Evolutionary conservation across 139 green algal species (phyloP).

Genomic region (Haematococcus lacustris): DNA sequence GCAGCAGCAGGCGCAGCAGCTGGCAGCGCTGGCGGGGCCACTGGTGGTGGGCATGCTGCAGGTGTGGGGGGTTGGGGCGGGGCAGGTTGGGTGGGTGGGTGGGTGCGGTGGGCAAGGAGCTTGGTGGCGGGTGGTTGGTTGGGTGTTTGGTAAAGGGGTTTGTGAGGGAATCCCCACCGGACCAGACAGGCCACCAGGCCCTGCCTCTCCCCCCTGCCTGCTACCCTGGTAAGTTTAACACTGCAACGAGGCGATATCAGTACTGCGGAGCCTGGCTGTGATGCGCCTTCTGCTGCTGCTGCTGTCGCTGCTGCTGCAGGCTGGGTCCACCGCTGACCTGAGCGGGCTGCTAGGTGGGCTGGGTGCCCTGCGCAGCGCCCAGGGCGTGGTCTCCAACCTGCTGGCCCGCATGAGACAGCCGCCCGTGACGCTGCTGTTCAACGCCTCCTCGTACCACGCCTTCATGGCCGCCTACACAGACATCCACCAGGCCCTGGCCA

Average conservation of each 20-base stretch:
- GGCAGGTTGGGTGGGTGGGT: neutral
- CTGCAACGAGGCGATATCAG: no score
- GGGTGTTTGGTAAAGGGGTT: neutral
- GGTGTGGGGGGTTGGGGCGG: neutral
- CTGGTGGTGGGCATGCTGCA: neutral
- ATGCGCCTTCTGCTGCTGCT: neutral
- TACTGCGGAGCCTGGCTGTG: no score
- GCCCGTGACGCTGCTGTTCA: slow-evolving; percentile 9
- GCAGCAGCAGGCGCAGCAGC: neutral
- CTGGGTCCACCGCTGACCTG: neutral
- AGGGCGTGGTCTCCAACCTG: neutral
- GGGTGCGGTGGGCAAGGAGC: neutral
- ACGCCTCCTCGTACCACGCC: neutral
- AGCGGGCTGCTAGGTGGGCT: neutral
- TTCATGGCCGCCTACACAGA: neutral
- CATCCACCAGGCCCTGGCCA: slow-evolving; percentile 1
- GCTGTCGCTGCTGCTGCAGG: neutral
- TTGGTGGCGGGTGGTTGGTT: neutral
- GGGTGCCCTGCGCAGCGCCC: neutral
- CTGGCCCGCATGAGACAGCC: neutral
- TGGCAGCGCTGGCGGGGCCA: neutral
- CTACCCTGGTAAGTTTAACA: neutral
- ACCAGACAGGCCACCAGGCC: neutral
- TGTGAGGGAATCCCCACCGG: neutral
- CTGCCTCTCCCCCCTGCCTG: neutral